These are phyloP conservation scores for Cyphellophora attinorum DNA, from an alignment of 2,329 filamentous ascomycete species.

Conservation along the genomic window DNA sequence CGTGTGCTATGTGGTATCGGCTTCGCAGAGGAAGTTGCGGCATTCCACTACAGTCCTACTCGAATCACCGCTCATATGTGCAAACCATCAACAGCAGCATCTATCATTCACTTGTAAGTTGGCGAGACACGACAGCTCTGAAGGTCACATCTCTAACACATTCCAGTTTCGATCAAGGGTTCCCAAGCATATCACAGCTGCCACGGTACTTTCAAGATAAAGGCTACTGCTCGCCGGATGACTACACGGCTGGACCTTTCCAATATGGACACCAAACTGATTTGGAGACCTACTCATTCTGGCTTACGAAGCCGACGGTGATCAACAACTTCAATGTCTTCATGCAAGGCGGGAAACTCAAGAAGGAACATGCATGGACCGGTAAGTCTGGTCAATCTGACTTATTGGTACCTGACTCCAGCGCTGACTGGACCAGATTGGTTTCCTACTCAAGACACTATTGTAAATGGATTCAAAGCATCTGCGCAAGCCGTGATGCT, in stretches of 20 bases:
- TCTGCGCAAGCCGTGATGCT: not conserved
- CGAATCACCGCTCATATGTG: not conserved
- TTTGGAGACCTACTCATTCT: constrained; percentile 1
- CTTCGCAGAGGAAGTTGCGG: not conserved
- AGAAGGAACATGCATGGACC: not conserved
- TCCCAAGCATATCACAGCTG: not conserved
- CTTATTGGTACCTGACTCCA: too few species aligned
- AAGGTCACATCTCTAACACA: too few species aligned
- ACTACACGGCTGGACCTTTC: not conserved
- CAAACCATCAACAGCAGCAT: not conserved
- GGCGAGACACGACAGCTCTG: too few species aligned
- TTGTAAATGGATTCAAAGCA: not conserved
- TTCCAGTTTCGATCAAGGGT: constrained; percentile 3
- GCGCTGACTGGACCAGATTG: constrained; percentile 1
- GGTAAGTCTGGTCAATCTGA: too few species aligned
- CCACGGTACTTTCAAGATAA: not conserved
- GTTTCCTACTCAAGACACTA: not conserved
- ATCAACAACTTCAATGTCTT: constrained; percentile 1
- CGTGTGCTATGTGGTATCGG: constrained; percentile 1
- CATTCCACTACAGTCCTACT: not conserved
- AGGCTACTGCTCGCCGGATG: constrained; percentile 1
- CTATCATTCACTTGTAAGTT: constrained; percentile 2
- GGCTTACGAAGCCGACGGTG: constrained; percentile 1
- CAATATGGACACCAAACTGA: not conserved
- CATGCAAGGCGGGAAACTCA: constrained; percentile 2